Percentiles rank a stretch among this genome's conserved stretches.
These are phyloP conservation scores for Hawksworthiomyces lignivorus DNA, from an alignment of 2,329 filamentous ascomycete species.

Conservation along the genomic window DNA sequence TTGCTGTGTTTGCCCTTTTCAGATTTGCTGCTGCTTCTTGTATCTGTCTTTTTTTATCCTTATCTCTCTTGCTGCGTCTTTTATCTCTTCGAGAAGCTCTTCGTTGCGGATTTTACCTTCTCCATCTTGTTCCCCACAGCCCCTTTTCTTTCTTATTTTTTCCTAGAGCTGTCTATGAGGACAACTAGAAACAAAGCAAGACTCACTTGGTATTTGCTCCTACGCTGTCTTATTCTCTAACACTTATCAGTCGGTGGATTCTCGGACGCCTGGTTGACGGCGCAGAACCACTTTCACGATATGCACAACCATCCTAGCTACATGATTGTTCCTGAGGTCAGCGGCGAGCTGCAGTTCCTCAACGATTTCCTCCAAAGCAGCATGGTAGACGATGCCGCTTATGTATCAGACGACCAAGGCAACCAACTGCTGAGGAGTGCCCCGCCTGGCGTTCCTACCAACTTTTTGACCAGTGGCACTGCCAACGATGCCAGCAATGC, in stretches of 20 bases:
- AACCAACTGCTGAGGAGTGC: conserved; percentile 33
- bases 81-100: not conserved
- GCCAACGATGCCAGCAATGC: conserved; percentile 27
- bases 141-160: no score
- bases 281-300: conserved; percentile 81
- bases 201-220: not conserved
- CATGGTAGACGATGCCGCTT: conserved; percentile 73
- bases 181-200: no score
- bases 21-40: conserved; percentile 63
- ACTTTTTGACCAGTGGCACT: conserved; percentile 35
- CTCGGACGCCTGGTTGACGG: conserved; percentile 70
- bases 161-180: no score
- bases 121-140: no score
- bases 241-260: conserved; percentile 61
- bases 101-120: no score
- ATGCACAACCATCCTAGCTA: conserved; percentile 93
- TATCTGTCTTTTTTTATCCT: conserved; percentile 2
- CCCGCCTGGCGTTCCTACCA: conserved; percentile 40
- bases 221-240: conserved; percentile 3
- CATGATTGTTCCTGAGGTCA: conserved; percentile 88
- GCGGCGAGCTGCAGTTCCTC: conserved; percentile 91
- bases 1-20: conserved; percentile 47
- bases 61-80: not conserved
- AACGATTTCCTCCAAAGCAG: conserved; percentile 95
- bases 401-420: conserved; percentile 59